Evolutionary conservation across 305 asterid species (phyloP).

Genomic region (Euphrasia arctica): DNA sequence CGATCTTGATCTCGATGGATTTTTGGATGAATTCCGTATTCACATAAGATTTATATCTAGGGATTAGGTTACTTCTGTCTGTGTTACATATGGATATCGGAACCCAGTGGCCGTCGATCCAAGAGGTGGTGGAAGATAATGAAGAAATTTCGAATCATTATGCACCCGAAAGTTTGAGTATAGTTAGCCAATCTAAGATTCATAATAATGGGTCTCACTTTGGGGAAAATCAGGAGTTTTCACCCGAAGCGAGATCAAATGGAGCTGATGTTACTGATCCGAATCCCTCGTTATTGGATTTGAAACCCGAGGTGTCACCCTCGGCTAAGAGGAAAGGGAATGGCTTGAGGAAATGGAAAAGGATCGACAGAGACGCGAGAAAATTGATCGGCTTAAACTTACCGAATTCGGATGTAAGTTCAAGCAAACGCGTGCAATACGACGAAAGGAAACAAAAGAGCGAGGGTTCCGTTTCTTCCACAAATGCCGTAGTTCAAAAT

Average conservation of each 20-base stretch:
- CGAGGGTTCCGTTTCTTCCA: slow-evolving; percentile 69
- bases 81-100: slow-evolving; percentile 47
- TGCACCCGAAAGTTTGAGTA: slow-evolving; percentile 26
- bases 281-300: slow-evolving; percentile 20
- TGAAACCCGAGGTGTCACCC: slow-evolving; percentile 23
- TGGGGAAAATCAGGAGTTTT: slow-evolving; percentile 37
- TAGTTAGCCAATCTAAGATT: slow-evolving; percentile 32
- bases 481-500: slow-evolving; percentile 45
- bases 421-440: slow-evolving; percentile 44
- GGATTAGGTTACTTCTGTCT: slow-evolving; percentile 24
- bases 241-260: slow-evolving; percentile 28
- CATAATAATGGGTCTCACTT: slow-evolving; percentile 30
- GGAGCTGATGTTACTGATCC: slow-evolving; percentile 28
- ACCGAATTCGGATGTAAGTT: slow-evolving; percentile 29
- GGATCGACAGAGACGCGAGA: slow-evolving; percentile 59
- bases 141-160: slow-evolving; percentile 31
- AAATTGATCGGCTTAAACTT: background rate
- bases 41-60: slow-evolving; percentile 1
- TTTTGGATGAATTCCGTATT: slow-evolving; percentile 16
- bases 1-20: slow-evolving; percentile 62
- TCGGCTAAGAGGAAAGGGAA: slow-evolving; percentile 40
- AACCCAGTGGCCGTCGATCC: slow-evolving; percentile 38
- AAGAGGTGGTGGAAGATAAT: slow-evolving; percentile 46
- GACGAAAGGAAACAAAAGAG: slow-evolving; percentile 43
- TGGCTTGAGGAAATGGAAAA: slow-evolving; percentile 90